A percentile compares a stretch with the other conserved stretches of the same genome.
Conservation (phyloP, 352 stramenopile genomes). For the Aphanomyces euteiches region DNA sequence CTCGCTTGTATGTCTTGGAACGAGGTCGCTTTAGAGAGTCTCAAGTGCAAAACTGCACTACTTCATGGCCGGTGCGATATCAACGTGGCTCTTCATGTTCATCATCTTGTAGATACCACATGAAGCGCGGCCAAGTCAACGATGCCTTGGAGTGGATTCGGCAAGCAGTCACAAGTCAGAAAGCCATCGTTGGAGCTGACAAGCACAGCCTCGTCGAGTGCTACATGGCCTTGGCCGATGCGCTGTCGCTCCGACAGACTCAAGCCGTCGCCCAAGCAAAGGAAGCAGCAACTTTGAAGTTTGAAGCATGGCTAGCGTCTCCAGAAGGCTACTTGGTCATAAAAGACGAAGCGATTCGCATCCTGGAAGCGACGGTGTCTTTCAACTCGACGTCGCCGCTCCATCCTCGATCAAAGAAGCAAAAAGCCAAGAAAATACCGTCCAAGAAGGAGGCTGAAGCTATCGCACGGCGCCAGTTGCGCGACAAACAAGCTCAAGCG, state of each 20-base stretch:
- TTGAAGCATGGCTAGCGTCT: slow-evolving; percentile 50
- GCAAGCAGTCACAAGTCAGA: slow-evolving; percentile 45
- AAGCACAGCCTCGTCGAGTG: slow-evolving; percentile 42
- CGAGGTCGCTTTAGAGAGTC: slow-evolving; percentile 17
- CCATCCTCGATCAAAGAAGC: not conserved
- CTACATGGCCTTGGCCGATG: slow-evolving; percentile 56
- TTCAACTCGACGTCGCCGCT: not conserved
- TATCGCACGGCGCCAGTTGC: slow-evolving; percentile 37
- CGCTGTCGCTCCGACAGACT: slow-evolving; percentile 49
- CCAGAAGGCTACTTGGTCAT: slow-evolving; percentile 46
- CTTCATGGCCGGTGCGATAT: slow-evolving; percentile 41
- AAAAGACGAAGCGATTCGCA: slow-evolving; percentile 24
- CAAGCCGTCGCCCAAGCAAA: slow-evolving; percentile 46
- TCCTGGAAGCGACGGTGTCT: not conserved
- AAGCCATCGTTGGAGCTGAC: slow-evolving; percentile 38
- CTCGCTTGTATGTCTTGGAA: slow-evolving; percentile 16
- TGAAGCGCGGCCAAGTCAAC: slow-evolving; percentile 46
- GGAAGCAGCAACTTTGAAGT: slow-evolving; percentile 44
- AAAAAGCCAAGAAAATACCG: slow-evolving; percentile 31
- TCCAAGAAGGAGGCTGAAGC: slow-evolving; percentile 56
- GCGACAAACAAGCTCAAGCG: not conserved
- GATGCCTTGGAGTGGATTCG: slow-evolving; percentile 49
- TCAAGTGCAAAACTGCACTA: slow-evolving; percentile 47
- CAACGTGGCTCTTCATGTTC: not conserved
- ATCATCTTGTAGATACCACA: slow-evolving; percentile 9